Evolutionary conservation across 2,329 filamentous ascomycete genomes (phyloP), one percentile per base, ranked within the genome.

Genomic region (Nothophoma quercina): DNA sequence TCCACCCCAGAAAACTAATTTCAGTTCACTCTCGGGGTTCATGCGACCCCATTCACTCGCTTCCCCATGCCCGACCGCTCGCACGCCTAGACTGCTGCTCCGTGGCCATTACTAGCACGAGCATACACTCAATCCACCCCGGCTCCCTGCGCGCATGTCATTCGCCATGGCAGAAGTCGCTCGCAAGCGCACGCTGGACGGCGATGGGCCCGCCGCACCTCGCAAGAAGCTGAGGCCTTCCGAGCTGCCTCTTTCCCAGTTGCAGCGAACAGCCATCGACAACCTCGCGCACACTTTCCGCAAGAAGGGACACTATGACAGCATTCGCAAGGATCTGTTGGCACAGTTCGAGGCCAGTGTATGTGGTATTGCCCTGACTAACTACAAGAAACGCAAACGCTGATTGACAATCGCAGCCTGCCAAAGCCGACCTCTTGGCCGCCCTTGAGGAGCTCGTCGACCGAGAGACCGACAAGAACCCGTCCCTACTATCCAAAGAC

Each of bases 271-370:
- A 1, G 86, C 88, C 1, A 91, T 93, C 50, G 89, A 93, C 63
- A 83, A 82, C 13, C 82, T 93, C 18, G 84, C 89, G n/a, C 87
- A 90, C 68, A 88, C 84, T 9, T 93, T 93, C 78, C 93, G 93
- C 76, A 93, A 93, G 77, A 91, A 91, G 74, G 90, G 90, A 55
- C 88, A 89, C 51, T 95, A 93, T 68, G 90, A 95, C 74, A 79
- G 83, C 12, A 83, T 93, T 58, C 86, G 90, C 56, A 93, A 91
- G 70, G 83, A 89, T 64, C 82, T 90, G 9, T 91, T 89, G 83
- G 85, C 89, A 36, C 86, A 89, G 51, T 90, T 91, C 62, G 85
- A 87, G 66, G 82, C 84, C 23, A 87, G 85, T 62, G 88, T 91
- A 81, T 51, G 83, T 63, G 19, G 5, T 6, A 4, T 3, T 28